Conservation (phyloP, 73 alveolate genomes). For the Diophrys sp. region DNA sequence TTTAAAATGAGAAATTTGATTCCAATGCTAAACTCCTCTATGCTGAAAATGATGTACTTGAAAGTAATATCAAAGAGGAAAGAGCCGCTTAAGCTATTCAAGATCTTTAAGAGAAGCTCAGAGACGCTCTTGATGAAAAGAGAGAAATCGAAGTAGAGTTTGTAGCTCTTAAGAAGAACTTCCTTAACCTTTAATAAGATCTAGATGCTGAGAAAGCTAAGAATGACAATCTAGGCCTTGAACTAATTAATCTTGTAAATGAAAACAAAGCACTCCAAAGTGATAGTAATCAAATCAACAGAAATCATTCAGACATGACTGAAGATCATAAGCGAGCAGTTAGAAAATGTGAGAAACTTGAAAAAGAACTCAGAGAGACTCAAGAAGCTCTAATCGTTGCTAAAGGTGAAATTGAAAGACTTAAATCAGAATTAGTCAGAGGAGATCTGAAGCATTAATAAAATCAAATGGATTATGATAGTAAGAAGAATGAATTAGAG, state of each 20-base stretch:
- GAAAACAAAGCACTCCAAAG: constrained; percentile 73
- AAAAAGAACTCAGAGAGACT: constrained; percentile 55
- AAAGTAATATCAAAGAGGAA: too few species aligned
- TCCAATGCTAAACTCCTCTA: constrained; percentile 89
- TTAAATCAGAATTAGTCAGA: constrained; percentile 74
- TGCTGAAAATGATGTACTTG: too few species aligned
- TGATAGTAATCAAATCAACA: constrained; percentile 55
- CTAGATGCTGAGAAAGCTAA: constrained; percentile 84
- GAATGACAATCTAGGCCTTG: constrained; percentile 85
- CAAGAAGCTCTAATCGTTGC: constrained; percentile 76
- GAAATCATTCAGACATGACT: constrained; percentile 62
- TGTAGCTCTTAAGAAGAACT: constrained; percentile 91
- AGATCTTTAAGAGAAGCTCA: constrained; percentile 74
- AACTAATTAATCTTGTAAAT: constrained; percentile 78
- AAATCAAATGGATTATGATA: constrained; percentile 68
- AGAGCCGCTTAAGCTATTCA: too few species aligned
- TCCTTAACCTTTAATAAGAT: constrained; percentile 79
- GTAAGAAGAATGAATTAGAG: constrained; percentile 71
- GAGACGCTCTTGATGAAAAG: constrained; percentile 54
- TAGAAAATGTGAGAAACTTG: constrained; percentile 65
- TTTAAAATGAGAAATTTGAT: constrained; percentile 68
- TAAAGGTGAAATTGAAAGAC: constrained; percentile 82
- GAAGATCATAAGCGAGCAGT: constrained; percentile 56
- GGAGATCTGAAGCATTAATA: constrained; percentile 67
- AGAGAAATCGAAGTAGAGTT: constrained; percentile 77